phyloP scores from a whole-genome alignment of 805 yeast genomes.

The Myxozyma lipomycoides region DNA sequence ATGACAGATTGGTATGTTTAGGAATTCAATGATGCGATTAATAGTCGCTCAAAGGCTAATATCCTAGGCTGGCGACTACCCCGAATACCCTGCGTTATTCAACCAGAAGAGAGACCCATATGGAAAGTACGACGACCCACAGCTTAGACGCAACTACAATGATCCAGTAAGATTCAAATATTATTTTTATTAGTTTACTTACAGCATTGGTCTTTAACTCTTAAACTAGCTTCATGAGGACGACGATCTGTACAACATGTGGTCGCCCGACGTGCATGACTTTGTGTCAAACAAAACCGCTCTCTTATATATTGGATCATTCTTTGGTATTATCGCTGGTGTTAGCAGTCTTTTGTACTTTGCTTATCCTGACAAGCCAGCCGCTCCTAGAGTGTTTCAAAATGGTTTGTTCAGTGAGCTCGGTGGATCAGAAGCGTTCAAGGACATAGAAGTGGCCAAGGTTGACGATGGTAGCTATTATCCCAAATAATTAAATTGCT shows the following conservation, averaged over 20 bases:
- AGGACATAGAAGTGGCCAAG: constrained; percentile 28
- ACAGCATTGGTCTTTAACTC: neutral
- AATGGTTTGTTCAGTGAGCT: constrained; percentile 71
- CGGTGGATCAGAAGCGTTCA: constrained; percentile 49
- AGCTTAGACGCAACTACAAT: constrained; percentile 70
- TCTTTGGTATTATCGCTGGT: constrained; percentile 49
- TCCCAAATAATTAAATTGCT: constrained; percentile 10
- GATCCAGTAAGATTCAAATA: constrained; percentile 46
- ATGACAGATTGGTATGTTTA: constrained; percentile 20
- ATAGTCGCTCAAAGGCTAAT: neutral
- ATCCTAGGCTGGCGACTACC: constrained; percentile 48
- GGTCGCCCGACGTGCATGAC: constrained; percentile 79
- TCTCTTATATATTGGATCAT: constrained; percentile 50
- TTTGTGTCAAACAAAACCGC: constrained; percentile 60
- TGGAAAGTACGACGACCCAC: constrained; percentile 71
- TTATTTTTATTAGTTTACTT: no score
- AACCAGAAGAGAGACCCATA: constrained; percentile 69
- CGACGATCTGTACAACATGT: constrained; percentile 71
- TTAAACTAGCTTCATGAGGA: constrained; percentile 48
- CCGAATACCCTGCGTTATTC: constrained; percentile 53
- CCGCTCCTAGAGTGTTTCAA: constrained; percentile 72
- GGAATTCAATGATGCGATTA: neutral
- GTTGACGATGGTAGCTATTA: constrained; percentile 26
- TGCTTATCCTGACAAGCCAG: constrained; percentile 62
- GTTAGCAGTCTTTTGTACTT: constrained; percentile 45